These are phyloP conservation scores for Digitaria exilis DNA, from an alignment of 202 grass and related monocot genomes.

Conservation along the genomic window DNA sequence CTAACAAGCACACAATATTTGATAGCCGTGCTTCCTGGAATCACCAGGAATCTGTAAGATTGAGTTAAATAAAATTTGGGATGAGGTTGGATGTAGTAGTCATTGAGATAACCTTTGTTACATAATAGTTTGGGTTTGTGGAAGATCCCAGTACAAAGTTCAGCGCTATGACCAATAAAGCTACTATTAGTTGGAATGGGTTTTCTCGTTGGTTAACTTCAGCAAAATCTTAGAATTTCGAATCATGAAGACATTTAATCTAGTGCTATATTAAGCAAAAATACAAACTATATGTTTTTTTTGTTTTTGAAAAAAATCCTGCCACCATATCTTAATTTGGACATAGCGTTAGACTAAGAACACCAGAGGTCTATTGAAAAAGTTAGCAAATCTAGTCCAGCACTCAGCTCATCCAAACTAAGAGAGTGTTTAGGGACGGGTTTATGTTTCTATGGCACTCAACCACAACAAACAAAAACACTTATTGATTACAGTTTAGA, in stretches of 20 bases:
- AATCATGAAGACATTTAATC: conserved; percentile 2
- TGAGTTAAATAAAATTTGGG: neutral
- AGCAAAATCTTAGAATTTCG: neutral
- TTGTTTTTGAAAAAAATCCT: neutral
- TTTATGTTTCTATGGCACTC: neutral
- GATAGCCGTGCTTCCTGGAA: neutral
- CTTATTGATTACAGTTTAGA: neutral
- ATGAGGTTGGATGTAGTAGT: neutral
- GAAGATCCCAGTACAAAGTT: neutral
- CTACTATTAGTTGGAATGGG: neutral
- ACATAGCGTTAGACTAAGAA: no score
- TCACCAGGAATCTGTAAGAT: neutral
- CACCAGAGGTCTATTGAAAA: no score
- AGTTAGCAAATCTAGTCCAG: no score
- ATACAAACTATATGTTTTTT: neutral
- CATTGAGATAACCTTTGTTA: neutral
- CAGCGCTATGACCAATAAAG: neutral
- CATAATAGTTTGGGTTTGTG: neutral
- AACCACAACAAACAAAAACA: neutral
- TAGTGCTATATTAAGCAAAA: neutral
- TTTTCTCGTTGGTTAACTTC: neutral
- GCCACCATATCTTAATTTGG: neutral
- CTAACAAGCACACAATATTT: neutral
- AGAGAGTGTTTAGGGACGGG: neutral
- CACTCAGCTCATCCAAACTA: no score